Percentiles rank a stretch among this genome's conserved stretches.
Evolutionary conservation across 2,329 filamentous ascomycete species (phyloP).

Genomic region (Aciculosporium take): DNA sequence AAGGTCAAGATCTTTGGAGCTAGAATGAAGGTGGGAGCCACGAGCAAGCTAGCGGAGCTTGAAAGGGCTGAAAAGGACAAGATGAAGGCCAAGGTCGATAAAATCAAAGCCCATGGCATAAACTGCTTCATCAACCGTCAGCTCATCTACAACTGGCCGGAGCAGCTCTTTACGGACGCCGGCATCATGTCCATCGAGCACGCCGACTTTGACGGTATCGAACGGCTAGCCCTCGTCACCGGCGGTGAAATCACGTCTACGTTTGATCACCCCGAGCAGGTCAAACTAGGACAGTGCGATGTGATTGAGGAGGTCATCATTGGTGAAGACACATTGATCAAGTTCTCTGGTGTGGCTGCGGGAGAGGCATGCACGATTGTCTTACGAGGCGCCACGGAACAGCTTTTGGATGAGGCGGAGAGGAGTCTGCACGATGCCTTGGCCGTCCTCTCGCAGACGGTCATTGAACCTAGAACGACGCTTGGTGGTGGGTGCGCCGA

Average conservation of each 20-base stretch:
- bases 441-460: slow-evolving; percentile 90
- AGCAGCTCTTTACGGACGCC: slow-evolving; percentile 94
- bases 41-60: slow-evolving; percentile 91
- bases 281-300: slow-evolving; percentile 91
- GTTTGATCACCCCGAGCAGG: slow-evolving; percentile 93
- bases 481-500: slow-evolving; percentile 92
- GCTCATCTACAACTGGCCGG: slow-evolving; percentile 99
- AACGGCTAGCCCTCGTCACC: slow-evolving; percentile 85
- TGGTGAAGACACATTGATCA: slow-evolving; percentile 92
- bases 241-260: slow-evolving; percentile 95
- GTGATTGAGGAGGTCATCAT: slow-evolving; percentile 97
- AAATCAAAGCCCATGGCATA: slow-evolving; percentile 96
- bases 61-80: slow-evolving; percentile 98
- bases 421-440: slow-evolving; percentile 90
- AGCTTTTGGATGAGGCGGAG: slow-evolving; percentile 93
- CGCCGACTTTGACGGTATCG: slow-evolving; percentile 96
- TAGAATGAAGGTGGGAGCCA: slow-evolving; percentile 89
- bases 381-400: slow-evolving; percentile 87
- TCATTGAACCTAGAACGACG: slow-evolving; percentile 85
- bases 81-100: slow-evolving; percentile 98
- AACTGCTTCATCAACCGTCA: slow-evolving; percentile 99
- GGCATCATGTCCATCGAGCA: slow-evolving; percentile 98
- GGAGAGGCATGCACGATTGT: slow-evolving; percentile 95
- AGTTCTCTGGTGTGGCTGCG: slow-evolving; percentile 89
- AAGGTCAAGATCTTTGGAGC: slow-evolving; percentile 99